These are phyloP conservation scores for Xylaria sp. DNA, from an alignment of 2,329 filamentous ascomycete species.

Conservation along the genomic window DNA sequence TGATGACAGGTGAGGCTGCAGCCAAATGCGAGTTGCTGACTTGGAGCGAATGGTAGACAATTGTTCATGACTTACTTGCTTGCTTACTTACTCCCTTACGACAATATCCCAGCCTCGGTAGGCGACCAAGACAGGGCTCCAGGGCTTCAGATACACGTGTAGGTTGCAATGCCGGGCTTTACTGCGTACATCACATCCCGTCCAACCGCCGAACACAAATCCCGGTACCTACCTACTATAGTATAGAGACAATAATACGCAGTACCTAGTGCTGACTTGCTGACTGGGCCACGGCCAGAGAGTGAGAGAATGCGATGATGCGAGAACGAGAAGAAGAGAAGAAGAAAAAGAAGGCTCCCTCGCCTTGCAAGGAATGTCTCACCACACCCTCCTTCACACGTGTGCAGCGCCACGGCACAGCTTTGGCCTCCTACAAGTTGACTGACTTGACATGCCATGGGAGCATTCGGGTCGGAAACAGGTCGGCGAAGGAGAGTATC, in stretches of 20 bases:
- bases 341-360: neutral
- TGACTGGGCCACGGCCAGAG: slow-evolving; percentile 8
- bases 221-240: neutral
- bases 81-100: no score
- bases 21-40: neutral
- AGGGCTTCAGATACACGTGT: no score
- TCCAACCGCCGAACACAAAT: neutral
- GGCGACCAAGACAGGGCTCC: neutral
- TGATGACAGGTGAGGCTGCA: neutral
- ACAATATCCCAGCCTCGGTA: no score
- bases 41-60: neutral
- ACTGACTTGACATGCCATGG: slow-evolving; percentile 11
- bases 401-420: neutral
- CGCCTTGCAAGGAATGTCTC: slow-evolving; percentile 24
- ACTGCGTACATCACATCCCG: no score
- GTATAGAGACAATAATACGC: neutral
- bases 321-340: neutral
- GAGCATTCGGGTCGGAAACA: neutral
- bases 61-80: no score
- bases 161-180: neutral
- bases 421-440: slow-evolving; percentile 1
- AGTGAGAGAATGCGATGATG: neutral
- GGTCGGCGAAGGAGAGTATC: neutral
- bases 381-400: slow-evolving; percentile 7
- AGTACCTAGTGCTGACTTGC: slow-evolving; percentile 8